Evolutionary conservation across 1,284 basidiomycete genomes (phyloP).

Genomic region (Trichosporon asahii): DNA sequence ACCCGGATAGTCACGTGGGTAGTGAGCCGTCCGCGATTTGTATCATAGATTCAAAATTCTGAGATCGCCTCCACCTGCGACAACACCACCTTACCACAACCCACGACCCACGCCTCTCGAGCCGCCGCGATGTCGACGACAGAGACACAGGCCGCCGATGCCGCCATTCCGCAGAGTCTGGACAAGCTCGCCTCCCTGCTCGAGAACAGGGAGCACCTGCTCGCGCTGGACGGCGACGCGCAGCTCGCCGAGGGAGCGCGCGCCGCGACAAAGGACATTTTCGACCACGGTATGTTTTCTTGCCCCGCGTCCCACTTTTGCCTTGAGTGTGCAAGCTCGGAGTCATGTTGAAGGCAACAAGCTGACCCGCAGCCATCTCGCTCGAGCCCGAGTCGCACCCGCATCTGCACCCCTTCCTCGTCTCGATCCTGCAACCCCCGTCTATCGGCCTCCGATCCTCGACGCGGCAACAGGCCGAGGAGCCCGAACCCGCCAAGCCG

Average conservation of each 20-base stretch:
- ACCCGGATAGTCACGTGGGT: neutral
- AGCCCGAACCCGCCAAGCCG: constrained; percentile 35
- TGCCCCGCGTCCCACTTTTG: constrained; percentile 51
- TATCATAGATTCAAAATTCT: constrained; percentile 12
- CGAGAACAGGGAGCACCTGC: constrained; percentile 25
- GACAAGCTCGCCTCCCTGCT: constrained; percentile 18
- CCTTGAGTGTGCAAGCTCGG: constrained; percentile 47
- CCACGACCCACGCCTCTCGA: neutral
- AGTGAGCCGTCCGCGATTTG: neutral
- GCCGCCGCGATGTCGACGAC: constrained; percentile 14
- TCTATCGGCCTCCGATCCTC: constrained; percentile 53
- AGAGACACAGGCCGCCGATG: neutral
- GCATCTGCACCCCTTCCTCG: constrained; percentile 65
- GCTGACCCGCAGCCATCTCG: constrained; percentile 40
- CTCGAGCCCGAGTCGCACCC: constrained; percentile 64
- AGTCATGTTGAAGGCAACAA: neutral
- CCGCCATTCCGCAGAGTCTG: constrained; percentile 14
- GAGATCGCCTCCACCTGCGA: constrained; percentile 8
- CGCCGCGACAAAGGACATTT: constrained; percentile 68
- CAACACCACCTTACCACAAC: neutral
- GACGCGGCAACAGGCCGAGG: constrained; percentile 24
- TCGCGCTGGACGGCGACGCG: constrained; percentile 56
- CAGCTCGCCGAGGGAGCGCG: constrained; percentile 63
- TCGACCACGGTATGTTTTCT: constrained; percentile 66
- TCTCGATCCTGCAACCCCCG: constrained; percentile 63